These are phyloP conservation scores for Selenicereus undatus DNA, from an alignment of 148 eudicot genomes.

Conservation along the genomic window DNA sequence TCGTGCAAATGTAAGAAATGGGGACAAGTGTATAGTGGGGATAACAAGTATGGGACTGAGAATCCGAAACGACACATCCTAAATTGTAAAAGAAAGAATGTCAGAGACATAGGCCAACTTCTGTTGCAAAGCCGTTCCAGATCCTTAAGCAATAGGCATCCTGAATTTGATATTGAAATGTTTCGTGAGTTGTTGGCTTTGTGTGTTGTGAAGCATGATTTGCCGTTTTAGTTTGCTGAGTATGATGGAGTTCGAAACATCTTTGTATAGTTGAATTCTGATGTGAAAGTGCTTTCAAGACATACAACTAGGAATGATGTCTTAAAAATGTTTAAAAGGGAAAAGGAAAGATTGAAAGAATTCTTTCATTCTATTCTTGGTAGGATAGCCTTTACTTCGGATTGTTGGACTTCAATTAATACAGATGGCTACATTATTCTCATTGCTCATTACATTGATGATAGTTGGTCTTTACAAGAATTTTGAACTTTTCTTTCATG, in stretches of 20 bases:
- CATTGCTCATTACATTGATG: background rate
- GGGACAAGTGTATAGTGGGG: background rate
- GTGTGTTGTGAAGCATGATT: background rate
- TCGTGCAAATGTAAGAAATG: constrained; percentile 1
- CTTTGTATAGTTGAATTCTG: background rate
- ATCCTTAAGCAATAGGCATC: background rate
- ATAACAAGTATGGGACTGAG: background rate
- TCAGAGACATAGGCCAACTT: background rate
- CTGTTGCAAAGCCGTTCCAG: background rate
- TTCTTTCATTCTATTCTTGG: background rate
- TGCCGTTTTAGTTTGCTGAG: constrained; percentile 6
- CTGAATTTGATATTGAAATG: too few species aligned
- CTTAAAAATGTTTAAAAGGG: background rate
- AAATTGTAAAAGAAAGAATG: background rate
- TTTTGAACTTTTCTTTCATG: background rate
- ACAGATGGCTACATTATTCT: background rate
- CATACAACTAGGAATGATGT: background rate
- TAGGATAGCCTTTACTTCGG: background rate
- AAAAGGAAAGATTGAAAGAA: background rate
- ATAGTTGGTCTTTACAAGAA: background rate
- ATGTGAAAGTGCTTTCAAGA: background rate
- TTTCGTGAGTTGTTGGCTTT: background rate
- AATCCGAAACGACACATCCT: background rate
- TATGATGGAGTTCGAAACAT: background rate
- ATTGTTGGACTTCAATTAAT: background rate